Evolutionary conservation across 495 filamentous ascomycete species (phyloP).

Genomic region (Xylaria sp.): DNA sequence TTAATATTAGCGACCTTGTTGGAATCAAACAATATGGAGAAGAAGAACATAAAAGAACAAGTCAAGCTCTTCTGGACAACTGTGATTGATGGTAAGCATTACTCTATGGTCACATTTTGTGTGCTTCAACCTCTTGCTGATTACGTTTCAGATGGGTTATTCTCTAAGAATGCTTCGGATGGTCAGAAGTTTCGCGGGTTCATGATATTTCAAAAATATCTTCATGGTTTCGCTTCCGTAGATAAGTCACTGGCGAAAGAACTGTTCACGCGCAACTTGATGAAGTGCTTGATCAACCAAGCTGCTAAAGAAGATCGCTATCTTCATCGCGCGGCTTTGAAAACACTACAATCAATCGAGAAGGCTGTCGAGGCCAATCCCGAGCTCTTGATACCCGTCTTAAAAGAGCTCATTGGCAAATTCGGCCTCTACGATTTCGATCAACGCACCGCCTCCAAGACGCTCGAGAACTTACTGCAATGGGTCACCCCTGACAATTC

Average conservation of each 20-base stretch:
- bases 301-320: constrained; percentile 82
- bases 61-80: constrained; percentile 89
- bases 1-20: constrained; percentile 67
- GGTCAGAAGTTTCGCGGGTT: constrained; percentile 93
- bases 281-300: constrained; percentile 86
- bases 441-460: constrained; percentile 86
- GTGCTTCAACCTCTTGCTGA: constrained; percentile 1
- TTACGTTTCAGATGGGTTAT: constrained; percentile 70
- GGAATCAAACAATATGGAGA: constrained; percentile 37
- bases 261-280: constrained; percentile 82
- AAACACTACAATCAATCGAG: constrained; percentile 72
- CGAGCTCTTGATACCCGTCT: constrained; percentile 61
- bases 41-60: constrained; percentile 46
- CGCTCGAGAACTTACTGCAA: constrained; percentile 75
- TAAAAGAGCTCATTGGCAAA: constrained; percentile 70
- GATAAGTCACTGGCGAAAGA: constrained; percentile 33
- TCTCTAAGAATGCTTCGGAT: constrained; percentile 78
- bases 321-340: constrained; percentile 79
- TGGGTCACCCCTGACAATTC: constrained; percentile 62
- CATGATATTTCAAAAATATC: constrained; percentile 76
- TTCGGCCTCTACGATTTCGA: constrained; percentile 82
- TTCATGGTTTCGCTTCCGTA: constrained; percentile 56
- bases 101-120: background rate
- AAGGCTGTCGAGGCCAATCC: constrained; percentile 69
- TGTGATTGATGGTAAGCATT: constrained; percentile 78